phyloP scores from a whole-genome alignment of 179 eudicot genomes.

The Spinacia oleracea region DNA sequence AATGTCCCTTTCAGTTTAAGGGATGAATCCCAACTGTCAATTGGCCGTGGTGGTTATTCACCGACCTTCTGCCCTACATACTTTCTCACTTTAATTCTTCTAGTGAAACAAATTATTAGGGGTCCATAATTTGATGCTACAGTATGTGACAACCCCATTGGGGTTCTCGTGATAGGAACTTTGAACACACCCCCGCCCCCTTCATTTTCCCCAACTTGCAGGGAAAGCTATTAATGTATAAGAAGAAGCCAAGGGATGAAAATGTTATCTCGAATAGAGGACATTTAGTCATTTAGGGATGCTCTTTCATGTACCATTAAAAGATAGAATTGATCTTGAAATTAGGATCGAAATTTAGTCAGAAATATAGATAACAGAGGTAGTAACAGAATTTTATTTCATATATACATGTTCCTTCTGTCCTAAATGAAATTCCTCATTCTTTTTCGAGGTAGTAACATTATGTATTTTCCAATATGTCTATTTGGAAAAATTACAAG shows the following conservation, averaged over 20 bases:
- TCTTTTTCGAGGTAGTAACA: too few relatives aligned
- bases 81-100: conserved; percentile 1
- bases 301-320: not conserved
- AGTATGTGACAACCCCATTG: not conserved
- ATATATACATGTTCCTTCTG: not conserved
- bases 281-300: not conserved
- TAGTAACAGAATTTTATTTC: too few relatives aligned
- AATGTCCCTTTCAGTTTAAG: not conserved
- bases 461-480: not conserved
- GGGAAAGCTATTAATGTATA: not conserved
- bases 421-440: too few relatives aligned
- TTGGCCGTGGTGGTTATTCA: conserved; percentile 10
- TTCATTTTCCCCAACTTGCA: not conserved
- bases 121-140: not conserved
- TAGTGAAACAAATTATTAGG: not conserved
- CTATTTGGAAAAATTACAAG: not conserved
- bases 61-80: conserved; percentile 6
- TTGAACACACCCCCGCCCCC: not conserved
- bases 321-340: not conserved
- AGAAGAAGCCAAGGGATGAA: not conserved
- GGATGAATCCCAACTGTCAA: conserved; percentile 5
- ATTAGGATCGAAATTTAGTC: not conserved
- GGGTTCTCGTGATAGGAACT: conserved; percentile 8
- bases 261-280: not conserved
- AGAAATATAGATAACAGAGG: not conserved